phyloP scores from a whole-genome alignment of 2,329 filamentous ascomycete genomes.

The Exophiala sideris region DNA sequence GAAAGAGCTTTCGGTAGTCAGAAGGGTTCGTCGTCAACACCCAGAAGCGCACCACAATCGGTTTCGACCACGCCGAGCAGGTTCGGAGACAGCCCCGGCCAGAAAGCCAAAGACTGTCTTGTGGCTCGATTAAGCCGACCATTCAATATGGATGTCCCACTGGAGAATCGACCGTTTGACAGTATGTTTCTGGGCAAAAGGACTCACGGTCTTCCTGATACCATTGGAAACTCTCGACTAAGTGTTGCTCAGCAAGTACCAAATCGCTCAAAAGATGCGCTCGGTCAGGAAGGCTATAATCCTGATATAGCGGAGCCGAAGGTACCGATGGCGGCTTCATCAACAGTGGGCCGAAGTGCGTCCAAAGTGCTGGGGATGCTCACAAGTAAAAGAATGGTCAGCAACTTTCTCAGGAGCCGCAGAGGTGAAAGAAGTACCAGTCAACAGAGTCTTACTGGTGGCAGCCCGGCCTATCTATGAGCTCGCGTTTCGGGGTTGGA shows the following conservation, averaged over 20 bases:
- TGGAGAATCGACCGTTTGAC: conserved; percentile 27
- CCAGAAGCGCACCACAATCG: conserved; percentile 1
- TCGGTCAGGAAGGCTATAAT: neutral
- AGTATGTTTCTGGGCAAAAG: conserved; percentile 28
- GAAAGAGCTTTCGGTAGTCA: conserved; percentile 5
- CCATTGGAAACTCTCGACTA: conserved; percentile 19
- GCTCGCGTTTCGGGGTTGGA: too few species aligned
- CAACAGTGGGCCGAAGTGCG: conserved; percentile 9
- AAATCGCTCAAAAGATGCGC: conserved; percentile 6
- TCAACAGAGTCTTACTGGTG: conserved; percentile 5
- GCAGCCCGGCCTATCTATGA: conserved; percentile 17
- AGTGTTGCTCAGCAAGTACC: conserved; percentile 17
- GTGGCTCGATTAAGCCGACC: conserved; percentile 26
- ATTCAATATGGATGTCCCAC: conserved; percentile 27
- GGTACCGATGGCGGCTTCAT: conserved; percentile 9
- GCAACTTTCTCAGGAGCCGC: conserved; percentile 28
- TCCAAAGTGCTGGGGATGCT: conserved; percentile 16
- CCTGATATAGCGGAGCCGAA: neutral
- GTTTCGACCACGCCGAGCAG: conserved; percentile 13
- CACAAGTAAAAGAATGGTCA: conserved; percentile 28
- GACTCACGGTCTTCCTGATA: conserved; percentile 20
- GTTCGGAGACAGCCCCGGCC: conserved; percentile 22
- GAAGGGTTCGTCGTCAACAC: conserved; percentile 9
- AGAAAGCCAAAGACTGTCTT: conserved; percentile 21
- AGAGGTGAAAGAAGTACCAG: conserved; percentile 7